Evolutionary conservation across 2,329 filamentous ascomycete species (phyloP), one percentile per base, ranked within the genome.

Genomic region (Botrytis pseudocinerea): DNA sequence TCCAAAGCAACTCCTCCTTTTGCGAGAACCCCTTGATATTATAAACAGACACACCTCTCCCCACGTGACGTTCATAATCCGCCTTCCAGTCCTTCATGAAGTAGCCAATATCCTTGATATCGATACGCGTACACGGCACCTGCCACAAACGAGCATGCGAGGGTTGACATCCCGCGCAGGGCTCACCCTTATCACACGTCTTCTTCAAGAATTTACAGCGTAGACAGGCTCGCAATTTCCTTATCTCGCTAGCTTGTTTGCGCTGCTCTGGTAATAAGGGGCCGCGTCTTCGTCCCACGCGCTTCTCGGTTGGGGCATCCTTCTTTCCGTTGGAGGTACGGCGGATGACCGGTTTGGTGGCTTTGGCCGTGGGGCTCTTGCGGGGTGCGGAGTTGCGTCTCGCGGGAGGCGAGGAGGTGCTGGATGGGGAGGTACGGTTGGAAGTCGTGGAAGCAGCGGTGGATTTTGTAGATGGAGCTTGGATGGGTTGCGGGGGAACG

Each of bases 51-150:
- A 98, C 94, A 72, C 93, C 93, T 73, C 93, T 90, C 76, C 90
- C 92, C 78, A 96, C 89, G 81, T 98, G 95, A 78, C 94, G 92
- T 84, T 97, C 94, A 79, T 96, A 97, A 82, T 98, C 95, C 62
- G 94, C 95, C 84, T 95, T 97, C 95, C 95, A 98, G 83, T 98
- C 95, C 87, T 98, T 98, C 93, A 98, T 96, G 86, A 98, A 98
- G 83, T 97, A 97, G 61, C 91, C 93, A 80, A 98, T 97, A 80
- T 98, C 95, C 88, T 97, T 98, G 87, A 98, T 98, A 83, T 98
- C 95, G 80, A 98, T 97, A 75, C 95, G 93, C 59, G 95, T 98
- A 87, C 95, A 98, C 75, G 95, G 95, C 62, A 98, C 95, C 84
- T 98, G 95, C 95, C 95, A 98, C 70, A 98, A 87, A 76, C 95